phyloP scores from a whole-genome alignment of 495 filamentous ascomycete species.

The Glutinoglossum americanum region DNA sequence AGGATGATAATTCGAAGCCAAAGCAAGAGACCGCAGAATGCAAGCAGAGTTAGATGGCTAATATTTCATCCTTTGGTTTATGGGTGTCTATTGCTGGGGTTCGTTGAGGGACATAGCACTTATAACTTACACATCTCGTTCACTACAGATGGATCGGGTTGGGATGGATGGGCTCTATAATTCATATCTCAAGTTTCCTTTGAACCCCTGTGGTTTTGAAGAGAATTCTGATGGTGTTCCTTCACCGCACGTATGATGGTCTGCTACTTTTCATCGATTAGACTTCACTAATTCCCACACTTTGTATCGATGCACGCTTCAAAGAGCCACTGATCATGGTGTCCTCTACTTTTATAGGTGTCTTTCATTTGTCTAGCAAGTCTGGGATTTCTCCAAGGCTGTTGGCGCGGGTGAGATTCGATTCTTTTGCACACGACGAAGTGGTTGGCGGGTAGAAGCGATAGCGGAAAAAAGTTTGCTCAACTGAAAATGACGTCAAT shows the following conservation, averaged over 20 bases:
- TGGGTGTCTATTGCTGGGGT: not conserved
- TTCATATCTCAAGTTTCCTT: not conserved
- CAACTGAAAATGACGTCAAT: not conserved
- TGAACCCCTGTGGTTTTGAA: not conserved
- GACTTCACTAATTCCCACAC: not conserved
- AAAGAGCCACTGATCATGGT: not conserved
- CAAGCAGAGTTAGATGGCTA: constrained; percentile 74
- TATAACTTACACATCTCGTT: not conserved
- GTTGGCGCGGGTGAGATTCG: not conserved
- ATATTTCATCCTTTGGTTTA: not conserved
- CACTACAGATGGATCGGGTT: not conserved
- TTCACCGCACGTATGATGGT: not conserved
- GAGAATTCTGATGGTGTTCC: not conserved
- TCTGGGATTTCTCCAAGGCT: not conserved
- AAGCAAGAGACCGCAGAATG: constrained; percentile 98
- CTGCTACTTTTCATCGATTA: not conserved
- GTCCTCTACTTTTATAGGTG: not conserved
- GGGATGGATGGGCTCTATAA: not conserved
- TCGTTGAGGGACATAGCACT: not conserved
- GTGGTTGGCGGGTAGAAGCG: not conserved
- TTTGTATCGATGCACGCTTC: not conserved
- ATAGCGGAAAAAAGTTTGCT: not conserved
- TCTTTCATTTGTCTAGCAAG: not conserved
- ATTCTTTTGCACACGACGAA: not conserved
- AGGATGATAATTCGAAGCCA: constrained; percentile 91